phyloP scores from a whole-genome alignment of 2,329 filamentous ascomycete genomes.

The Phialemoniopsis sp. region DNA sequence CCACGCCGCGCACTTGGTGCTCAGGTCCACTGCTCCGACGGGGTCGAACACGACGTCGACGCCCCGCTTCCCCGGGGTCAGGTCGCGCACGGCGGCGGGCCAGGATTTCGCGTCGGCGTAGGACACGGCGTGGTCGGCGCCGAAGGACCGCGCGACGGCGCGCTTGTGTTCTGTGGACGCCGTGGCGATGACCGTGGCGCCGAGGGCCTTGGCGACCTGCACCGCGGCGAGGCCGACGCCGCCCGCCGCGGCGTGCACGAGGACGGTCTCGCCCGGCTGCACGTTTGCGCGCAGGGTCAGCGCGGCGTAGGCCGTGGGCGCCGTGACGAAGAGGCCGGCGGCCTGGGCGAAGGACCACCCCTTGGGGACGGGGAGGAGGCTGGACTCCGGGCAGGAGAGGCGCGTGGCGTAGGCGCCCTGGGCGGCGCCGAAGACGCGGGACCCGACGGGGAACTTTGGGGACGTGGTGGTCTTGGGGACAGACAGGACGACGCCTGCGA shows the following conservation, averaged over 20 bases:
- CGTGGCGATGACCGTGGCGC: constrained; percentile 89
- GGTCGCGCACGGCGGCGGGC: constrained; percentile 66
- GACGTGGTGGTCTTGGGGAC: constrained; percentile 26
- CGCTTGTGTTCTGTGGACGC: constrained; percentile 79
- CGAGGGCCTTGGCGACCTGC: constrained; percentile 87
- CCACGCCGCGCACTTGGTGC: constrained; percentile 90
- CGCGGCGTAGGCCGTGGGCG: constrained; percentile 82
- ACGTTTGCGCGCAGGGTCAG: constrained; percentile 75
- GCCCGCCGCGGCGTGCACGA: constrained; percentile 89
- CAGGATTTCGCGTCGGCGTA: constrained; percentile 61
- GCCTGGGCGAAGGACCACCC: constrained; percentile 84
- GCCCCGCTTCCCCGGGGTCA: constrained; percentile 68
- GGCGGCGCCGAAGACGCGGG: constrained; percentile 79
- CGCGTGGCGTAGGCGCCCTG: constrained; percentile 86
- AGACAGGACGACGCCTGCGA: constrained; percentile 70
- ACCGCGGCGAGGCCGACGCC: constrained; percentile 90
- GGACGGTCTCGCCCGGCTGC: constrained; percentile 76
- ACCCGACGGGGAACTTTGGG: constrained; percentile 69
- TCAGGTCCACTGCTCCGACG: constrained; percentile 82
- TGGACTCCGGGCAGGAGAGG: constrained; percentile 61
- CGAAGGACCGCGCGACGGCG: constrained; percentile 72
- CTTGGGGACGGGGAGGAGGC: constrained; percentile 68
- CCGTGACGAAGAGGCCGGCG: constrained; percentile 86
- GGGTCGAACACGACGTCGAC: constrained; percentile 96
- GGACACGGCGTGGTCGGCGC: constrained; percentile 79